These are phyloP conservation scores for Camelina neglecta DNA, from an alignment of 345 rosid genomes.

Conservation along the genomic window DNA sequence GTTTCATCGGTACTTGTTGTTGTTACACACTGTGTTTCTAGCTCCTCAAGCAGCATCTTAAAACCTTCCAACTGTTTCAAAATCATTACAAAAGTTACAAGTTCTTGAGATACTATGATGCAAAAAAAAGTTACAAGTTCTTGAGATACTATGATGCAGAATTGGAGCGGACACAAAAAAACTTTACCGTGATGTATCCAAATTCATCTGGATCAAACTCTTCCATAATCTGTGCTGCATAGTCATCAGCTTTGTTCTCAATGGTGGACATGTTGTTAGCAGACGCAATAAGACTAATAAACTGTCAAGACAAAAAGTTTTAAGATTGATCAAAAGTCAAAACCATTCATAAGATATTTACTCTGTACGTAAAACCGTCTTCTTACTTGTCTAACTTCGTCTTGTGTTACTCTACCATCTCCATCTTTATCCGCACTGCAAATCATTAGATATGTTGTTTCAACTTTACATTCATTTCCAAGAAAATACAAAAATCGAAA, in stretches of 20 bases:
- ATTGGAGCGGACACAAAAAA: slow-evolving; percentile 44
- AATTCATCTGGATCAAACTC: slow-evolving; percentile 60
- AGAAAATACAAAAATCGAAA: slow-evolving; percentile 26
- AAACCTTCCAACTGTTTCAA: slow-evolving; percentile 53
- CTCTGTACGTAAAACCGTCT: slow-evolving; percentile 46
- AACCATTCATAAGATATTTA: slow-evolving; percentile 20
- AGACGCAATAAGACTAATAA: slow-evolving; percentile 60
- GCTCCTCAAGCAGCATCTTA: slow-evolving; percentile 55
- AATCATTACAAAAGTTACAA: slow-evolving; percentile 1
- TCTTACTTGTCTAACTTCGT: slow-evolving; percentile 63
- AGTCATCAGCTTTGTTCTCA: slow-evolving; percentile 60
- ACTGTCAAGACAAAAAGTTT: slow-evolving; percentile 38
- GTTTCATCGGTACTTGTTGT: not conserved
- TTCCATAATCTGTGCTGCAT: slow-evolving; percentile 72
- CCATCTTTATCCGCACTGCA: slow-evolving; percentile 74
- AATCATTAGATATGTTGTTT: not conserved
- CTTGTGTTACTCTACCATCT: slow-evolving; percentile 63
- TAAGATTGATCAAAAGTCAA: not conserved
- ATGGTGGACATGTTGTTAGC: slow-evolving; percentile 62
- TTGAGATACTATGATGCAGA: not conserved
- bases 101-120: not conserved
- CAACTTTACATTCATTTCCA: not conserved
- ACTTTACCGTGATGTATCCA: slow-evolving; percentile 52
- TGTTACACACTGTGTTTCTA: slow-evolving; percentile 43
- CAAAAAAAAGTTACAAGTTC: not conserved